These are phyloP conservation scores for Paralagenidium karlingii DNA, from an alignment of 352 stramenopile species.

Conservation along the genomic window DNA sequence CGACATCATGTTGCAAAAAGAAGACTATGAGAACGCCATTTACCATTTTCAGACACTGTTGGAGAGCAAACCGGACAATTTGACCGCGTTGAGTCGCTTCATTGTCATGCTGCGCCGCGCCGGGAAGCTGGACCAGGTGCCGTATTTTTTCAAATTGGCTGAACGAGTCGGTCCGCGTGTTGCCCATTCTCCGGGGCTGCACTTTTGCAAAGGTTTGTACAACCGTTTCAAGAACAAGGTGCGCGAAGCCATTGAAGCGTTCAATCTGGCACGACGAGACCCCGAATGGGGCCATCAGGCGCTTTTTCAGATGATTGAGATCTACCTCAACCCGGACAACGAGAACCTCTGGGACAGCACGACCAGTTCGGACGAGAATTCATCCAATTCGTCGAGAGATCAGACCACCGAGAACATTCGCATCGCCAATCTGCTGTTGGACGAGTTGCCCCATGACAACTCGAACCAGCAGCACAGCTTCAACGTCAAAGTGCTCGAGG, in stretches of 20 bases:
- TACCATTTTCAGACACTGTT: slow-evolving; percentile 86
- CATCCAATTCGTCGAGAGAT: slow-evolving; percentile 43
- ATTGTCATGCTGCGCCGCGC: slow-evolving; percentile 78
- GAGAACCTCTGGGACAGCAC: slow-evolving; percentile 84
- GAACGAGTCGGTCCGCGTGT: slow-evolving; percentile 53
- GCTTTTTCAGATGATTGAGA: slow-evolving; percentile 89
- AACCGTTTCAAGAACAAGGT: slow-evolving; percentile 85
- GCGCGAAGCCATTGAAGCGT: slow-evolving; percentile 79
- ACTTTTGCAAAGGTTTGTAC: slow-evolving; percentile 88
- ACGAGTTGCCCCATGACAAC: slow-evolving; percentile 45
- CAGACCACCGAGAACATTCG: slow-evolving; percentile 72
- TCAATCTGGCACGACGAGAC: slow-evolving; percentile 84
- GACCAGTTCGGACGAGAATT: slow-evolving; percentile 8
- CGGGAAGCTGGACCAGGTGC: slow-evolving; percentile 68
- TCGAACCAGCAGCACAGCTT: slow-evolving; percentile 27
- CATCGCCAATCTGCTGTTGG: slow-evolving; percentile 80
- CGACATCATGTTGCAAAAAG: slow-evolving; percentile 82
- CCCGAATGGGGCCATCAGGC: slow-evolving; percentile 79
- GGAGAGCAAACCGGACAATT: slow-evolving; percentile 83
- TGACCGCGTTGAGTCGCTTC: slow-evolving; percentile 78
- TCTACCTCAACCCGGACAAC: slow-evolving; percentile 91
- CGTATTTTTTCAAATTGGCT: slow-evolving; percentile 72
- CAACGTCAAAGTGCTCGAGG: slow-evolving; percentile 75
- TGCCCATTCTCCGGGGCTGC: slow-evolving; percentile 67
- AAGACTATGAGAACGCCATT: slow-evolving; percentile 80